Percentiles rank a stretch among this genome's conserved stretches.
Evolutionary conservation across 108 stramenopile genomes (phyloP).

Genomic region (Pseudonitzschia delicatissima): DNA sequence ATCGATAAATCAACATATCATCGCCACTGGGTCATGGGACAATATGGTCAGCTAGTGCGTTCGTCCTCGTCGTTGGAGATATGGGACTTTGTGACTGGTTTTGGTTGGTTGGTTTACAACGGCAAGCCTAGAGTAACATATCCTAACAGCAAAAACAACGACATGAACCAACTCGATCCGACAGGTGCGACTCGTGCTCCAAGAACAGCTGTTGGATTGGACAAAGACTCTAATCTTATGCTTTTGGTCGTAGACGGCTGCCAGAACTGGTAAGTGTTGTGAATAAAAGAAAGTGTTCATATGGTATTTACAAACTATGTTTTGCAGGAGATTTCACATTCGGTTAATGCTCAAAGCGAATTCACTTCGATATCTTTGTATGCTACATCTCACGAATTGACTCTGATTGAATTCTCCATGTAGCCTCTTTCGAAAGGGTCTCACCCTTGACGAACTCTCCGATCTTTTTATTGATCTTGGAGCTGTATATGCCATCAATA

Average conservation of each 20-base stretch:
- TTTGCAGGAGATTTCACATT: too few species aligned
- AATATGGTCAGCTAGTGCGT: slow-evolving; percentile 8
- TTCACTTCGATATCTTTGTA: too few species aligned
- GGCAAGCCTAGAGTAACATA: slow-evolving; percentile 8
- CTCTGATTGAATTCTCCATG: too few species aligned
- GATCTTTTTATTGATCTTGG: slow-evolving; percentile 16
- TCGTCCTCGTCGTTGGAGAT: not conserved
- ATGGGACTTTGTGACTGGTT: slow-evolving; percentile 41
- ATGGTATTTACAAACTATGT: too few species aligned
- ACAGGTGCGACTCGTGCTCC: slow-evolving; percentile 17
- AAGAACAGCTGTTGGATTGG: slow-evolving; percentile 44
- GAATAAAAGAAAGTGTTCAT: too few species aligned
- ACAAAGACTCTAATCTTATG: slow-evolving; percentile 18
- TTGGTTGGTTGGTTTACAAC: slow-evolving; percentile 44
- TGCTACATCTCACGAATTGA: too few species aligned
- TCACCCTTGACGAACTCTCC: slow-evolving; percentile 33
- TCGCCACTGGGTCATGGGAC: slow-evolving; percentile 9
- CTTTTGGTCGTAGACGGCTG: slow-evolving; percentile 46
- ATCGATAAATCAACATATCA: not conserved
- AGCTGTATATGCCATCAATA: slow-evolving; percentile 33
- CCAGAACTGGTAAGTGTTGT: slow-evolving; percentile 39
- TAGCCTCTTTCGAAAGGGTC: slow-evolving; percentile 15
- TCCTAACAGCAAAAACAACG: not conserved
- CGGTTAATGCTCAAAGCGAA: too few species aligned
- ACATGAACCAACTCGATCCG: not conserved